phyloP scores from a whole-genome alignment of 1,284 basidiomycete species.

The Naganishia sp. region DNA sequence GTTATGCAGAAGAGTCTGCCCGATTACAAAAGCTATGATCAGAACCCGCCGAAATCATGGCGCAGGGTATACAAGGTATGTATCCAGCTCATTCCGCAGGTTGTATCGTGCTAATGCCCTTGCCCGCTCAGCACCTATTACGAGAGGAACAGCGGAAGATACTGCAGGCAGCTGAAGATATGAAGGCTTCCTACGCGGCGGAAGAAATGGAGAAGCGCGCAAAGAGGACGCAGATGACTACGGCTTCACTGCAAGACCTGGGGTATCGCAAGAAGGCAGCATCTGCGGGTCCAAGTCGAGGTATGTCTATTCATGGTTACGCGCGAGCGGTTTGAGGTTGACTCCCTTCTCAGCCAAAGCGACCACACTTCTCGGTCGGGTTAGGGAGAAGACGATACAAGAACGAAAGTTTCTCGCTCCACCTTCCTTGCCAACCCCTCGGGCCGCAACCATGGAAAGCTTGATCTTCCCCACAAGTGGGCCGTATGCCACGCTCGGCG shows the following conservation, averaged over 20 bases:
- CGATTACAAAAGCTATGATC: conserved; percentile 22
- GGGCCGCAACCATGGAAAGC: conserved; percentile 9
- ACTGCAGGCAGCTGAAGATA: conserved; percentile 25
- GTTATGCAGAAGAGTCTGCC: conserved; percentile 26
- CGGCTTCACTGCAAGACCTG: conserved; percentile 6
- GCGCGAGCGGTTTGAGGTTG: background rate
- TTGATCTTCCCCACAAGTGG: conserved; percentile 22
- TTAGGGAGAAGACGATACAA: conserved; percentile 26
- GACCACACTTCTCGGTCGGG: conserved; percentile 19
- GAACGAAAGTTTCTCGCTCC: conserved; percentile 24
- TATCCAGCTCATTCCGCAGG: background rate
- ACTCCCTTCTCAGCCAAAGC: background rate
- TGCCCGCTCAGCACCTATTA: conserved; percentile 2
- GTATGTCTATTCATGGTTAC: background rate
- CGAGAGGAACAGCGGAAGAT: conserved; percentile 26
- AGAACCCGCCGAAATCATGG: conserved; percentile 23
- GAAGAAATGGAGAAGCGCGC: conserved; percentile 25
- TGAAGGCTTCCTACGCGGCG: conserved; percentile 26
- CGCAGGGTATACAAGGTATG: conserved; percentile 30
- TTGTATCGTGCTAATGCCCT: background rate
- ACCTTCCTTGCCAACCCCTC: background rate
- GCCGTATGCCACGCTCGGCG: conserved; percentile 21
- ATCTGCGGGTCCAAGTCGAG: conserved; percentile 6
- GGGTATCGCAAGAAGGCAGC: conserved; percentile 19
- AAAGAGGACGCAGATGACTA: conserved; percentile 9